A percentile compares a stretch with the other conserved stretches of the same genome.
Evolutionary conservation across 306 rosid species (phyloP).

Genomic region (Canavalia gladiata): DNA sequence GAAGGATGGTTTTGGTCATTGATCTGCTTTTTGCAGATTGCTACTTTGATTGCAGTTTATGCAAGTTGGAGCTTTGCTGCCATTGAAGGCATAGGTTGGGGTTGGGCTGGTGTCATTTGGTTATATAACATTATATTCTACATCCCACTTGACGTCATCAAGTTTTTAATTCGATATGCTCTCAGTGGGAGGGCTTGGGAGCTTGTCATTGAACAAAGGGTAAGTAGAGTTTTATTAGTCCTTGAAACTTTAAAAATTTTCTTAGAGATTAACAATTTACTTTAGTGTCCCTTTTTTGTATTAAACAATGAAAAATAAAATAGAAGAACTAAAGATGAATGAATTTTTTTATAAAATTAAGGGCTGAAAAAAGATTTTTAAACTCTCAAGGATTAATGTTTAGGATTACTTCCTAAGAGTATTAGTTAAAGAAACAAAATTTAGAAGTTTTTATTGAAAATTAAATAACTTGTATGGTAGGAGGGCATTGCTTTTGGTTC

Average conservation of each 20-base stretch:
- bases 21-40: constrained; percentile 64
- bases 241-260: too few relatives aligned
- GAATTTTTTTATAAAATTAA: too few relatives aligned
- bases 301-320: too few relatives aligned
- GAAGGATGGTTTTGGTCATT: constrained; percentile 12
- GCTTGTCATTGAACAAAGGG: constrained; percentile 94
- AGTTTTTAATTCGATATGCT: constrained; percentile 83
- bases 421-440: too few relatives aligned
- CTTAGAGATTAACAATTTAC: too few relatives aligned
- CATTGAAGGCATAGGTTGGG: constrained; percentile 95
- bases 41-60: constrained; percentile 87
- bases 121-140: constrained; percentile 80
- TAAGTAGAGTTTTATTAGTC: constrained; percentile 44
- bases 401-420: too few relatives aligned
- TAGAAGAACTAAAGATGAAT: too few relatives aligned
- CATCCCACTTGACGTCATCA: constrained; percentile 82
- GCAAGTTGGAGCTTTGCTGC: constrained; percentile 92
- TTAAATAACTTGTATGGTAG: not conserved
- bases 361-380: too few relatives aligned
- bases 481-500: not conserved
- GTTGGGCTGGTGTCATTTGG: constrained; percentile 98
- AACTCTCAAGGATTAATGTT: too few relatives aligned
- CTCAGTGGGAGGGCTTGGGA: constrained; percentile 95
- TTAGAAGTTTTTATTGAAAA: too few relatives aligned
- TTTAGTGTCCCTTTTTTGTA: too few relatives aligned